phyloP scores from a whole-genome alignment of 176 grass and related monocot species.

The Musa itinerans region DNA sequence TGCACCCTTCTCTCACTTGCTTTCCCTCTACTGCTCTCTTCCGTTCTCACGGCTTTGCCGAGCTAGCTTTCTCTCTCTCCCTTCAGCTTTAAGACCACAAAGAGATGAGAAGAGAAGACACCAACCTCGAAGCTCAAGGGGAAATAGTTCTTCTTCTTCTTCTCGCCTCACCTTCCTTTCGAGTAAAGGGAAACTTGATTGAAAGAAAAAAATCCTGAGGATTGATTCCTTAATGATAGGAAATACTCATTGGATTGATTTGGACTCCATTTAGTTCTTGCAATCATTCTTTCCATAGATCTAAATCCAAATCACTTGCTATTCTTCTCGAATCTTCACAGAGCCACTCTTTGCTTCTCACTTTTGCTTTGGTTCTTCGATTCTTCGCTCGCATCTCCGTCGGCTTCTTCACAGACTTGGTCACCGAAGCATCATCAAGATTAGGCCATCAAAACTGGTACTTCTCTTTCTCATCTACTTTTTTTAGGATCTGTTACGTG shows the following conservation, averaged over 20 bases:
- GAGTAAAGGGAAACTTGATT: too few species aligned
- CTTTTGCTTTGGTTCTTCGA: neutral
- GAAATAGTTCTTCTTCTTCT: too few species aligned
- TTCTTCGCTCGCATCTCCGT: neutral
- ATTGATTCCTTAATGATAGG: too few species aligned
- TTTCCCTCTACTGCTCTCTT: constrained; percentile 5
- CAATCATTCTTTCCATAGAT: too few species aligned
- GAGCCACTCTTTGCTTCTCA: too few species aligned
- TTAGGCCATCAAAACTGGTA: neutral
- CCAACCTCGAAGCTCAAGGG: neutral
- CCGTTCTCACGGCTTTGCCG: neutral
- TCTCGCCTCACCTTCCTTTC: too few species aligned
- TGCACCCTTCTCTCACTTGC: neutral
- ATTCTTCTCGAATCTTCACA: too few species aligned
- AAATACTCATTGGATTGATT: too few species aligned
- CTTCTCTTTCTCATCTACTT: neutral
- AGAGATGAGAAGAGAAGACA: too few species aligned
- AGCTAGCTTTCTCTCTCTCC: neutral
- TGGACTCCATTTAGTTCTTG: too few species aligned
- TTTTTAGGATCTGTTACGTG: neutral
- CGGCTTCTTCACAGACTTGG: neutral
- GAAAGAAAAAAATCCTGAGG: too few species aligned
- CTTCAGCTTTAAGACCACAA: neutral
- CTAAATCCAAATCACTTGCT: too few species aligned
- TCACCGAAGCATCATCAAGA: constrained; percentile 7